phyloP scores from a whole-genome alignment of 2,329 filamentous ascomycete genomes.

The Parasarocladium wereldwijsianum region DNA sequence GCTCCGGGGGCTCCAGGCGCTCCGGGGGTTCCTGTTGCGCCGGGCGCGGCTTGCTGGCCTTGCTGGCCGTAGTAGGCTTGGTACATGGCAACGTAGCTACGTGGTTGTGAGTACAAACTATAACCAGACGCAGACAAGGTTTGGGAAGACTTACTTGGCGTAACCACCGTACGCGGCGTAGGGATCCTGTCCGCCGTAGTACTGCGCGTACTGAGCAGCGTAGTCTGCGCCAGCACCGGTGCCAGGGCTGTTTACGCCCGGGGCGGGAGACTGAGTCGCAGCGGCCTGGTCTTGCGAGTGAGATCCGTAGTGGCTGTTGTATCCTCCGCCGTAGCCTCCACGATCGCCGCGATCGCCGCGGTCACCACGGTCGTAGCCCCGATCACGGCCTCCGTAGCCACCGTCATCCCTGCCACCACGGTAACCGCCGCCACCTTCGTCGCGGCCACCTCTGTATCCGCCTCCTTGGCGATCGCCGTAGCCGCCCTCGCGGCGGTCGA shows the following conservation, averaged over 20 bases:
- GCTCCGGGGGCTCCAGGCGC: conserved; percentile 18
- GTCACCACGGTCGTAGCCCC: conserved; percentile 9
- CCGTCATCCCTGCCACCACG: conserved; percentile 14
- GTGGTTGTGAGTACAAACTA: conserved; percentile 10
- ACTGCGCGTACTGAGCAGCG: conserved; percentile 69
- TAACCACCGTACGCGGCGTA: conserved; percentile 90
- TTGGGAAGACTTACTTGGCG: conserved; percentile 39
- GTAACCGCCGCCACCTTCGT: conserved; percentile 19
- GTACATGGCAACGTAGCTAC: conserved; percentile 54
- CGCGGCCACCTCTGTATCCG: conserved; percentile 23
- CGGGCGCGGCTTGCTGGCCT: conserved; percentile 12
- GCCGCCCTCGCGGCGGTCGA: conserved; percentile 36
- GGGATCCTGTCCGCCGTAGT: conserved; percentile 62
- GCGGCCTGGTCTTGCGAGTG: conserved; percentile 9
- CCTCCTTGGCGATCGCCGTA: conserved; percentile 27
- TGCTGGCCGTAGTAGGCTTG: conserved; percentile 51
- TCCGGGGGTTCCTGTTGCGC: conserved; percentile 8
- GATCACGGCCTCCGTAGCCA: conserved; percentile 13
- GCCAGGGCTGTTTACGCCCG: conserved; percentile 13
- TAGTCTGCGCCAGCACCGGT: conserved; percentile 39
- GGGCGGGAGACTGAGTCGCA: conserved; percentile 22
- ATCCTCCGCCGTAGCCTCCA: conserved; percentile 15
- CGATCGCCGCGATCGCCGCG: conserved; percentile 11
- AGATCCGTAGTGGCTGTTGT: conserved; percentile 15
- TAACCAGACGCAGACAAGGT: background rate